Evolutionary conservation across 2,329 filamentous ascomycete genomes (phyloP).

Genomic region (Beauveria rudraprayagi): DNA sequence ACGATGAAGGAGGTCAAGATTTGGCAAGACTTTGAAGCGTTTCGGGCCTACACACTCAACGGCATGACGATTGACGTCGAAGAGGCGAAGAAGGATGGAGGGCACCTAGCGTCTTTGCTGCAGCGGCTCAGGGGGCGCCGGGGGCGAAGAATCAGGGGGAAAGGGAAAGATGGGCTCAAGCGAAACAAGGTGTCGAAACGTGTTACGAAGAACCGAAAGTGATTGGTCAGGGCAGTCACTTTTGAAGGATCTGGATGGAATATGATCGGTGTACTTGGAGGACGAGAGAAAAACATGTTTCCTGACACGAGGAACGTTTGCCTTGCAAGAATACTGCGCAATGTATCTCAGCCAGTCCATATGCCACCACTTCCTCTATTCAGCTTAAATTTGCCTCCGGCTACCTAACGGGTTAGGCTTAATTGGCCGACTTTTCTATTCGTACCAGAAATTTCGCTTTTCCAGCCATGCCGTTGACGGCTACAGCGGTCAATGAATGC

Average conservation of each 20-base stretch:
- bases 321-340: neutral
- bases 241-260: too few relatives aligned
- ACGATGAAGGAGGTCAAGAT: conserved; percentile 18
- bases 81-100: conserved; percentile 19
- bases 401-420: accelerated
- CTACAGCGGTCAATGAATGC: neutral
- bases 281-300: neutral
- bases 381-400: neutral
- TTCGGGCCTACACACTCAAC: conserved; percentile 19
- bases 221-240: neutral
- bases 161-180: too few relatives aligned
- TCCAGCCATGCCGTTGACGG: neutral
- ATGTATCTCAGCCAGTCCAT: neutral
- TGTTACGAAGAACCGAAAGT: neutral
- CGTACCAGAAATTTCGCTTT: neutral
- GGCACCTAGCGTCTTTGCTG: conserved; percentile 18
- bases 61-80: conserved; percentile 15
- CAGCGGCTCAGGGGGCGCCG: conserved; percentile 9
- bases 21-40: conserved; percentile 20
- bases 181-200: neutral
- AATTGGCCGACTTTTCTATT: neutral
- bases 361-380: neutral
- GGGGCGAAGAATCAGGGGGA: conserved; percentile 45
- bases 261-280: neutral
- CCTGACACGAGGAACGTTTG: too few relatives aligned